A percentile compares a stretch with the other conserved stretches of the same genome.
Evolutionary conservation across 2,329 filamentous ascomycete genomes (phyloP).

Genomic region (Ascochyta koolunga): DNA sequence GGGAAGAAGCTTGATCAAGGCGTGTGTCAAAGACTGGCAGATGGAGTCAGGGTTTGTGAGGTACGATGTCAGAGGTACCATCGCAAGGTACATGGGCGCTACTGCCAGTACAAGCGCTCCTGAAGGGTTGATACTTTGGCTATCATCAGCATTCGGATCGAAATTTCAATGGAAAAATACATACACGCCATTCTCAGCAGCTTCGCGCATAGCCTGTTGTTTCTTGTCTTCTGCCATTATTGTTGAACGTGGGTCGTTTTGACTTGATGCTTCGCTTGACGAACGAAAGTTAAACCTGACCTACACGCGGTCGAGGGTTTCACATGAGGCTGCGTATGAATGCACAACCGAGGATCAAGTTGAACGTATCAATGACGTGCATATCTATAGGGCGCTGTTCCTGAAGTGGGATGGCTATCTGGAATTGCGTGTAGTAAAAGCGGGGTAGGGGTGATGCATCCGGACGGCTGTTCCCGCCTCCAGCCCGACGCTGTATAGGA

Average conservation of each 20-base stretch:
- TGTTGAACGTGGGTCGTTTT: neutral
- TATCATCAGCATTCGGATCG: neutral
- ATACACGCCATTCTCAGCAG: slow-evolving; percentile 26
- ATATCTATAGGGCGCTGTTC: neutral
- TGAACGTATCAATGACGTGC: neutral
- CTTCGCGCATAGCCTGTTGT: slow-evolving; percentile 20
- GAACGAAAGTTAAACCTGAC: neutral
- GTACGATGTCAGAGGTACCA: slow-evolving; percentile 26
- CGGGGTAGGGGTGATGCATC: slow-evolving; percentile 7
- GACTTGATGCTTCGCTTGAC: neutral
- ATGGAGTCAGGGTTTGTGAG: slow-evolving; percentile 30
- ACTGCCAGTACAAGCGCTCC: slow-evolving; percentile 21
- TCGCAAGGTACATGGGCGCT: slow-evolving; percentile 28
- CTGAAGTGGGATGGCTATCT: slow-evolving; percentile 4
- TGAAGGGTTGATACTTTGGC: slow-evolving; percentile 22
- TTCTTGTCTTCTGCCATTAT: slow-evolving; percentile 31
- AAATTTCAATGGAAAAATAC: neutral
- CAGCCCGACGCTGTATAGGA: neutral
- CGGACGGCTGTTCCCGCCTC: slow-evolving; percentile 11
- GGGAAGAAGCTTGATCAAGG: slow-evolving; percentile 27
- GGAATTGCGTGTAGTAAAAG: slow-evolving; percentile 8
- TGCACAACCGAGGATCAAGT: slow-evolving; percentile 1
- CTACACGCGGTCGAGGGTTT: neutral
- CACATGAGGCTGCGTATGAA: slow-evolving; percentile 4
- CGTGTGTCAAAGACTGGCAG: slow-evolving; percentile 28